Evolutionary conservation across 805 yeast genomes (phyloP), one percentile per base, ranked within the genome.

Genomic region (Teunomyces aglyptinius): DNA sequence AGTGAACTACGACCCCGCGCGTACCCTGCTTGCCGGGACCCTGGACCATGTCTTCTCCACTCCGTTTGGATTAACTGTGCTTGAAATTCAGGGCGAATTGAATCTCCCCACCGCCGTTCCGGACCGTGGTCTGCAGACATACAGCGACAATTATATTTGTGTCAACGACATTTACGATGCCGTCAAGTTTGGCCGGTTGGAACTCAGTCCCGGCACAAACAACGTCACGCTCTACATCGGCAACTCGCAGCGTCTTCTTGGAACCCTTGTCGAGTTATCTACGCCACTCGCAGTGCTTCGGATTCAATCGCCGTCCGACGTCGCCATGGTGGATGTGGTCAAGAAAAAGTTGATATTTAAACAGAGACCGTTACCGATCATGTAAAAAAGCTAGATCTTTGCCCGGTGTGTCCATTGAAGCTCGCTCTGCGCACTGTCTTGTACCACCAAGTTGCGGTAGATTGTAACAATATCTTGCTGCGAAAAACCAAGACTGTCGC

Each of bases 61-160:
- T 0, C 76, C 82, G 1, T 63, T 68, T 36, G 94, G 92, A 1
- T 73, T 81, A 36, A 73, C 78, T 2, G 55, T 86, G 13, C 49
- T 86, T 15, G 94, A 86, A 59, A 85, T 86, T 15, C 94, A 86
- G 58, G 94, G 94, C 7, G 88, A 82, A 29, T 61, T 86, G 33
- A 78, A 80, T 46, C 58, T 82, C 3, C 77, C 77, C 2, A 44
- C 46, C 5, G 40, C 45, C 6, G 24, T 20, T 0, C 24, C 24
- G 7, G 24, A 20, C 6, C 24, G 24, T 7, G 1, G 6, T 6
- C 24, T 20, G 24, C 24, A 4, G 6, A 6, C 5, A 7, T 20
- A 20, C 24, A 2, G 24, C 24, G 24, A 20, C 24, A 20, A 20
- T 20, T 20, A 20, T 20, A 20, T 20, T 7, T 20, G 7, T 7